phyloP scores from a whole-genome alignment of 2,329 filamentous ascomycete species.

The Cercospora zeae-maydis region DNA sequence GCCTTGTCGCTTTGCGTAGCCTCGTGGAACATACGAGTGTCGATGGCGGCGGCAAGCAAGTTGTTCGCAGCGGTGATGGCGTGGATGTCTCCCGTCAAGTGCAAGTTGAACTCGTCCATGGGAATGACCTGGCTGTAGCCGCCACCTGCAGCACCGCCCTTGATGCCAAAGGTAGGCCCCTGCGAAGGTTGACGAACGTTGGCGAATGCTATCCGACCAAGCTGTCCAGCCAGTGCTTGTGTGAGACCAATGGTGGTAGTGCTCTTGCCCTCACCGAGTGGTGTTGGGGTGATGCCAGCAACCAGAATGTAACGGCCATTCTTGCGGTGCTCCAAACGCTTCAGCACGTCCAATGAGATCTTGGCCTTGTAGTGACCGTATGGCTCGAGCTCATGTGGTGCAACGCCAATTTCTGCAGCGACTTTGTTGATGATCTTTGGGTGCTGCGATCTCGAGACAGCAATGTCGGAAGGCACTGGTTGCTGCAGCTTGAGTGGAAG shows the following conservation, averaged over 20 bases:
- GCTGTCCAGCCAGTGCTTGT: constrained; percentile 84
- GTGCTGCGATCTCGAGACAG: constrained; percentile 79
- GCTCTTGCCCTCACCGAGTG: constrained; percentile 94
- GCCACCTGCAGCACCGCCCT: constrained; percentile 93
- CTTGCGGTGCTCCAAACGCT: constrained; percentile 78
- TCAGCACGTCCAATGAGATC: constrained; percentile 76
- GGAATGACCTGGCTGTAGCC: constrained; percentile 99
- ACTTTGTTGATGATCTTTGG: constrained; percentile 89
- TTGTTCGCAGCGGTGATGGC: constrained; percentile 97
- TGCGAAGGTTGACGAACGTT: constrained; percentile 97
- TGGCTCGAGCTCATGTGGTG: constrained; percentile 83
- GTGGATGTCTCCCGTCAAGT: constrained; percentile 96
- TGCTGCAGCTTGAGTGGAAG: constrained; percentile 74
- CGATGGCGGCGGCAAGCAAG: constrained; percentile 89
- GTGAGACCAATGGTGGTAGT: constrained; percentile 95
- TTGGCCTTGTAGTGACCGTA: constrained; percentile 97
- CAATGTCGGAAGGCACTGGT: constrained; percentile 94
- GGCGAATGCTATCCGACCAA: constrained; percentile 85
- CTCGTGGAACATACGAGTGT: constrained; percentile 98
- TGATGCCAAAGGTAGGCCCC: constrained; percentile 97
- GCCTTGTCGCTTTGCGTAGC: constrained; percentile 87
- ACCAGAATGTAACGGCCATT: constrained; percentile 91
- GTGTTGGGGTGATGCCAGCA: constrained; percentile 93
- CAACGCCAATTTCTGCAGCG: constrained; percentile 82
- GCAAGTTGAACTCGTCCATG: constrained; percentile 99